Evolutionary conservation across 2,329 filamentous ascomycete species (phyloP).

Genomic region (Ophiostoma sp.): DNA sequence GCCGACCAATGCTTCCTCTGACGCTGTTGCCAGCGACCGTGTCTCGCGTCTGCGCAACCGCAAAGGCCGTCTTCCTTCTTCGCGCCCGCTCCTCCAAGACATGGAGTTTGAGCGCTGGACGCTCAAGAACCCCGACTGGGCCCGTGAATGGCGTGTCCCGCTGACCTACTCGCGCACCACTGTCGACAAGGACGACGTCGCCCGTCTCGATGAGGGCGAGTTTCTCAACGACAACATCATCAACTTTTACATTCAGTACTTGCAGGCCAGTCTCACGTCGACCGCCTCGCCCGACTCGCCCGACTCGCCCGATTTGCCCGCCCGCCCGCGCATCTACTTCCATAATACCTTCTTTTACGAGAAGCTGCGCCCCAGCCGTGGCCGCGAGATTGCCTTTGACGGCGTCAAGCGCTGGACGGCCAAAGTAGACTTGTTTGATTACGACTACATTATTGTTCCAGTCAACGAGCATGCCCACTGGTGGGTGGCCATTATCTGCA

Average conservation of each 20-base stretch:
- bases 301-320: constrained; percentile 55
- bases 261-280: constrained; percentile 63
- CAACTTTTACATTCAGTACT: constrained; percentile 77
- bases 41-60: constrained; percentile 19
- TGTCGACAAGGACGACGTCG: constrained; percentile 71
- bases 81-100: constrained; percentile 20
- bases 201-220: constrained; percentile 76
- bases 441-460: constrained; percentile 87
- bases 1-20: neutral
- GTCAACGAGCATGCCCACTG: constrained; percentile 88
- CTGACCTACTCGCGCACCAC: constrained; percentile 66
- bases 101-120: constrained; percentile 49
- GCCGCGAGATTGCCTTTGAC: constrained; percentile 72
- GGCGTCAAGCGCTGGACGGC: constrained; percentile 86
- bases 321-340: constrained; percentile 71
- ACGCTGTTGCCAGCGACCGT: neutral
- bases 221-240: constrained; percentile 93
- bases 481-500: constrained; percentile 95
- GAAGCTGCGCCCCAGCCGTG: constrained; percentile 64
- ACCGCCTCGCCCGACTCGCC: too few species aligned
- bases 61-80: neutral
- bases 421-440: constrained; percentile 77
- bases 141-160: constrained; percentile 54
- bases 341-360: constrained; percentile 94
- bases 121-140: constrained; percentile 52